Conservation (phyloP, 768 basidiomycete species). For the Podaxis sp. region DNA sequence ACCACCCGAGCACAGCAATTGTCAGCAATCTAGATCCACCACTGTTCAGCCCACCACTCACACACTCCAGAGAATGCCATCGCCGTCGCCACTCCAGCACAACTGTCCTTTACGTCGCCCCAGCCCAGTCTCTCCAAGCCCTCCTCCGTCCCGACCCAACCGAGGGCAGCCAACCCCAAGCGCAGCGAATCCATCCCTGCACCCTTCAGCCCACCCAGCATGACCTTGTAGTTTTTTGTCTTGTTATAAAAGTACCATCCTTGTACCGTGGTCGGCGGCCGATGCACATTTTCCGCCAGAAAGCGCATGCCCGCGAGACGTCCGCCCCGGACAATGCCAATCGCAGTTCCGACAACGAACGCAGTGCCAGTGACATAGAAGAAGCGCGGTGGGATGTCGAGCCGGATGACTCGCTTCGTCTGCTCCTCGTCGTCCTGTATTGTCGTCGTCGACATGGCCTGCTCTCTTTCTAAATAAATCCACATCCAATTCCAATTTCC, state of each 20-base stretch:
- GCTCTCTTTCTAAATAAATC: neutral
- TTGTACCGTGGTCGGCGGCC: conserved; percentile 78
- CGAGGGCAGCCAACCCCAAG: conserved; percentile 40
- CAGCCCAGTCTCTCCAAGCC: conserved; percentile 36
- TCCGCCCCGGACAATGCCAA: conserved; percentile 75
- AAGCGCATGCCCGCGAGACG: conserved; percentile 74
- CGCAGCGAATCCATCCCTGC: conserved; percentile 57
- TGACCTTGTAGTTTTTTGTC: conserved; percentile 89
- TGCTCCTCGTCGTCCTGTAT: conserved; percentile 19
- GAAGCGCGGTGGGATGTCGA: conserved; percentile 56
- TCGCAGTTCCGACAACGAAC: conserved; percentile 57
- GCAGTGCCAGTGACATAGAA: conserved; percentile 63
- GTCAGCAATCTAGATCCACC: neutral
- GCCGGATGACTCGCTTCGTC: conserved; percentile 24
- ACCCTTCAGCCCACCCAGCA: conserved; percentile 69
- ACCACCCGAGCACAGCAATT: neutral
- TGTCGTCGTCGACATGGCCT: conserved; percentile 12
- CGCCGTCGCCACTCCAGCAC: conserved; percentile 67
- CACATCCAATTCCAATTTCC: neutral
- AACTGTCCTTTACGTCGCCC: conserved; percentile 46
- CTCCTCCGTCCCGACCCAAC: conserved; percentile 47
- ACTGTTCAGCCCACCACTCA: conserved; percentile 30
- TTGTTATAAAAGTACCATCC: conserved; percentile 98
- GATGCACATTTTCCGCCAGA: conserved; percentile 91
- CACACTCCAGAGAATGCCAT: conserved; percentile 54